These are phyloP conservation scores for Podosphaera xanthii DNA, from an alignment of 2,329 filamentous ascomycete genomes.

Conservation along the genomic window DNA sequence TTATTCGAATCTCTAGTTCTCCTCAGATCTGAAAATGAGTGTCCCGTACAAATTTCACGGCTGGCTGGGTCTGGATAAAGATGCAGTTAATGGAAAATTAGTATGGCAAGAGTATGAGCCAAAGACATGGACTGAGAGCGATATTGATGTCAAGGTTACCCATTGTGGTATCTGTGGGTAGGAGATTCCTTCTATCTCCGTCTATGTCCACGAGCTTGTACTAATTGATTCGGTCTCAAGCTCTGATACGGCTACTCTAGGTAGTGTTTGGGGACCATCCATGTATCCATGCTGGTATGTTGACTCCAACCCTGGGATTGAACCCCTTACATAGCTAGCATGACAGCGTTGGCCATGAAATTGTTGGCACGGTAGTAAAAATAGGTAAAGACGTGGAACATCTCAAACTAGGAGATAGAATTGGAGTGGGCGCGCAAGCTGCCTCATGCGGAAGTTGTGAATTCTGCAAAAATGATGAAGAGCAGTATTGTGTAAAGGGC, in stretches of 20 bases:
- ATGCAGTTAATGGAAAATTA: conserved; percentile 16
- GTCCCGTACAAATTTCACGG: conserved; percentile 18
- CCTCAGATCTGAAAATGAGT: conserved; percentile 9
- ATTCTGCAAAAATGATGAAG: conserved; percentile 20
- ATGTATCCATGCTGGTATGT: too few species aligned
- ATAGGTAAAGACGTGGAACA: too few species aligned
- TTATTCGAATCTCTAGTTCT: too few species aligned
- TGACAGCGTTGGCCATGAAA: too few species aligned
- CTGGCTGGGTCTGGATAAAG: conserved; percentile 18
- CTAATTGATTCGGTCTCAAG: too few species aligned
- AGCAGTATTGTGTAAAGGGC: conserved; percentile 11
- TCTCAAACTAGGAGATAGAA: conserved; percentile 29
- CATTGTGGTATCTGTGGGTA: conserved; percentile 24
- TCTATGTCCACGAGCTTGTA: too few species aligned
- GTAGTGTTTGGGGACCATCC: too few species aligned
- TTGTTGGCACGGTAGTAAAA: too few species aligned
- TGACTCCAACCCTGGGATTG: too few species aligned
- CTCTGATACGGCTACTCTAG: too few species aligned
- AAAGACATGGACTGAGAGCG: conserved; percentile 26
- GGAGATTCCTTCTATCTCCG: conserved; percentile 5
- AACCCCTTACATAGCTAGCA: too few species aligned
- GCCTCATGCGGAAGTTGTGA: conserved; percentile 27
- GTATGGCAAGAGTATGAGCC: conserved; percentile 21
- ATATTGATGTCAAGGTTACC: conserved; percentile 27
- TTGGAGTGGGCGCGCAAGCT: conserved; percentile 29